Evolutionary conservation across 2,329 filamentous ascomycete genomes (phyloP), one percentile per base, ranked within the genome.

Genomic region (Drechslera avenae): DNA sequence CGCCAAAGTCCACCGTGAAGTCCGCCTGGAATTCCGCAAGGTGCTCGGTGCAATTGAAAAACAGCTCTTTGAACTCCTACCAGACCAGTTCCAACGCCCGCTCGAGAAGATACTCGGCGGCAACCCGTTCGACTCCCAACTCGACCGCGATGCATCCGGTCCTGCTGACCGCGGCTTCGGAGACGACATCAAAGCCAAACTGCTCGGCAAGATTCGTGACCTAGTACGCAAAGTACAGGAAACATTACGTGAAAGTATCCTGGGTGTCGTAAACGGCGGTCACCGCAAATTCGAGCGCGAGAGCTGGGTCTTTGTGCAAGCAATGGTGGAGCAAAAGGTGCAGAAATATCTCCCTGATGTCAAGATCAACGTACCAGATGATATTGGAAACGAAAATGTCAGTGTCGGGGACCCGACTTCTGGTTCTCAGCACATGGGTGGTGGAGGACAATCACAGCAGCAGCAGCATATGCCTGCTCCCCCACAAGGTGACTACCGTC

Each of bases 301-400:
- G 35, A 68, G 66, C 49, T 68, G 66, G 66, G 56, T 66, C 14
- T 67, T 68, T 16, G 66, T 68, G 26, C 66, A 68, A 31, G 43
- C 48, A n/a, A 68, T 63, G 45, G 66, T 68, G 8, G 66, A 68
- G 50, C 60, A 66, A 36, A 68, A 68, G 46, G 59, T 68, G 3
- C 66, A 68, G 35, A 57, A 49, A 18, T 67, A 68, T 23, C 51
- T 68, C 2, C 66, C 66, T 5, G 60, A 68, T 26, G 66, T 68
- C 10, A 64, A 67, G 49, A 68, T 68, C 41, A 54, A 51, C 4
- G 64, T 68, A 0, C 64, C 63, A 17, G 66, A 68, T 34, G 66
- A 68, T 16, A 68, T 68, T 37, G 66, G 66, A 19, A 66, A 68
- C 35, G 66, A 68, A 26, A 58, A 59, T 41, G 66, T 68, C 14